Conservation (phyloP, 1,284 basidiomycete species). For the Ustilago xerochloae region DNA sequence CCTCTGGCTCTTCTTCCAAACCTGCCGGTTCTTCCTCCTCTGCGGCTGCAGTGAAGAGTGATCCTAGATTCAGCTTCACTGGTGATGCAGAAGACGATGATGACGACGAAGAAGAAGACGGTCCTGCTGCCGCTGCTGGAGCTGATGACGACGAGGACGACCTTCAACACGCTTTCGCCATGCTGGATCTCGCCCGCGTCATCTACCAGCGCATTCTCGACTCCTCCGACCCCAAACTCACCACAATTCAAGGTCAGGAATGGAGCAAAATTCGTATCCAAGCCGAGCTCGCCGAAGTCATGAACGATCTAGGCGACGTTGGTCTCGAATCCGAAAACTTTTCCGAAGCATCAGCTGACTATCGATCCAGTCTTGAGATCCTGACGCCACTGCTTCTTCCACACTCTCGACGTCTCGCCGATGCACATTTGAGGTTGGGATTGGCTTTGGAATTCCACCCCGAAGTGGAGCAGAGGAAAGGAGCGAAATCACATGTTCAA, state of each 20-base stretch:
- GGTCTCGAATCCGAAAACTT: conserved; percentile 67
- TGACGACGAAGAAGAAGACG: conserved; percentile 55
- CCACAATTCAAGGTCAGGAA: conserved; percentile 50
- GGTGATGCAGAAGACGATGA: conserved; percentile 60
- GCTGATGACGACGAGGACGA: conserved; percentile 62
- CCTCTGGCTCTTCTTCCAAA: conserved; percentile 21
- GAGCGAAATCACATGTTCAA: conserved; percentile 54
- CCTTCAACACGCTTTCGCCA: conserved; percentile 59
- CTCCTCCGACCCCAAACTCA: conserved; percentile 22
- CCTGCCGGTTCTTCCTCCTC: conserved; percentile 14
- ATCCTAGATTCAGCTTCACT: conserved; percentile 59
- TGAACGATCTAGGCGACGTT: conserved; percentile 65
- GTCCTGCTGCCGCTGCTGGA: conserved; percentile 18
- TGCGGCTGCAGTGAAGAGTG: conserved; percentile 24
- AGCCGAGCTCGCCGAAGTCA: conserved; percentile 63
- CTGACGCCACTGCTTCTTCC: conserved; percentile 54
- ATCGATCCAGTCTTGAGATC: conserved; percentile 49
- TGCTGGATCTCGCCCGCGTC: conserved; percentile 63
- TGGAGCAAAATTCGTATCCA: conserved; percentile 47
- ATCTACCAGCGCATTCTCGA: conserved; percentile 57
- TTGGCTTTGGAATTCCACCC: conserved; percentile 67
- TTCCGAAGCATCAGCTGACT: conserved; percentile 63
- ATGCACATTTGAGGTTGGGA: conserved; percentile 64
- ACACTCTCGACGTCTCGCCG: conserved; percentile 63
- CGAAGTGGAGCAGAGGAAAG: conserved; percentile 39